Base-by-base conservation (phyloP, 768 basidiomycete genomes). In the Macrolepiota fuliginosa region DNA sequence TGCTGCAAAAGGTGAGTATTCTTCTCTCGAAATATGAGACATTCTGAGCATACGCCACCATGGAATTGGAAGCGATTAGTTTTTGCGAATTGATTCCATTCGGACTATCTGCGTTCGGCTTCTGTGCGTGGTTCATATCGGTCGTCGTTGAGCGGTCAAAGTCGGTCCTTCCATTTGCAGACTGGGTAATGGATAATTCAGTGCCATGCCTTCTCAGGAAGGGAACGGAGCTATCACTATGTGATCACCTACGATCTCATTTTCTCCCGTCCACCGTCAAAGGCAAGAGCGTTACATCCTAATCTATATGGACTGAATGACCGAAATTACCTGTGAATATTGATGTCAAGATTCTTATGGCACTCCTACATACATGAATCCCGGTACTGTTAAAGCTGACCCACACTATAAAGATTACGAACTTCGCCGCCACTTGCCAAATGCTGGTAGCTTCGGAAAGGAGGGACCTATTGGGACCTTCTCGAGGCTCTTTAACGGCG, bases 231-330 rank as follows among this genome's bases (percentile, higher is more conserved):
- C 58, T 71, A 58, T 15, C 51, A 52, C n/a, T 69, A 24, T 67
- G 66, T 7, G 76, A 71, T 1, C 70, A 72, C 46, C 67, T 81
- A 1, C 74, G 77, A 49, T 69, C 71, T 3, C 66, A 77, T 59
- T 79, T 79, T 57, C 63, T 78, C 15, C 81, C 81, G 0, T 68
- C 67, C 37, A 62, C 82, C 4, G 77, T 73, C 17, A 62, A 66
- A 67, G 77, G 81, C 79, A 55, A 53, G 32, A 22, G 46, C 2
- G 42, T 22, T 5, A 32, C 19, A 4, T 19, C 24, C n/a, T 17
- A 1, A 15, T 46, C 10, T 32, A 35, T 50, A 25, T n/a, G n/a
- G 13, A 17, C 39, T 45, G 12, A 27, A 40, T 47, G 6, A 40
- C 9, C 51, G 37, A 51, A 37, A 75, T 74, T 71, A 2, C 68